Conservation (phyloP, 257 asterid genomes). For the Primulina eburnea region DNA sequence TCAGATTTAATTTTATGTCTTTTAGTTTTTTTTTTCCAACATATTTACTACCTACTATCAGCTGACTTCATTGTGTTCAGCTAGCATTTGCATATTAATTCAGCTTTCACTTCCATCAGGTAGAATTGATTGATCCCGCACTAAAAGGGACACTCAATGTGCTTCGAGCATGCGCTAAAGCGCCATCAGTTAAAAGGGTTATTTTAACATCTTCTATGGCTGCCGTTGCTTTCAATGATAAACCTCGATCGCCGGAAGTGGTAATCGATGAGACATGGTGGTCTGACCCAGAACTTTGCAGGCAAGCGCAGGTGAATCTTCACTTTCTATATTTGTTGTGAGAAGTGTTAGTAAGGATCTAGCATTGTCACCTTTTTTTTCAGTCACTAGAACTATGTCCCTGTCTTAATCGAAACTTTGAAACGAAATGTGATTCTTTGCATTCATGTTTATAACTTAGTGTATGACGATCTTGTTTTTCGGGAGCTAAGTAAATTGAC, state of each 20-base stretch:
- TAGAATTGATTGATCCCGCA: constrained; percentile 79
- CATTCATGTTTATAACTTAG: no score
- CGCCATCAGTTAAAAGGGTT: constrained; percentile 55
- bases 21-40: no score
- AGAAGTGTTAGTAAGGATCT: not conserved
- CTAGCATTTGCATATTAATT: not conserved
- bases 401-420: not conserved
- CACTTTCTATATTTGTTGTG: not conserved
- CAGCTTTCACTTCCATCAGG: constrained; percentile 41
- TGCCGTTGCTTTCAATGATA: constrained; percentile 60
- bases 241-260: constrained; percentile 61
- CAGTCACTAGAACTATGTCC: not conserved
- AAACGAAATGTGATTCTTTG: not conserved
- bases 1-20: no score
- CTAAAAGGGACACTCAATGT: constrained; percentile 79
- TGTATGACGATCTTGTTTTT: not conserved
- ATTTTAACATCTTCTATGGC: constrained; percentile 79
- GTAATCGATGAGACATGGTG: constrained; percentile 49
- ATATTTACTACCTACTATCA: no score
- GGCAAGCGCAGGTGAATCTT: constrained; percentile 34
- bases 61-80: no score
- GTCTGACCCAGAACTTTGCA: constrained; percentile 37
- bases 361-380: not conserved
- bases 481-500: not conserved
- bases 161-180: constrained; percentile 67